Conservation (phyloP, 805 yeast species). For the Yarrowia sp. region DNA sequence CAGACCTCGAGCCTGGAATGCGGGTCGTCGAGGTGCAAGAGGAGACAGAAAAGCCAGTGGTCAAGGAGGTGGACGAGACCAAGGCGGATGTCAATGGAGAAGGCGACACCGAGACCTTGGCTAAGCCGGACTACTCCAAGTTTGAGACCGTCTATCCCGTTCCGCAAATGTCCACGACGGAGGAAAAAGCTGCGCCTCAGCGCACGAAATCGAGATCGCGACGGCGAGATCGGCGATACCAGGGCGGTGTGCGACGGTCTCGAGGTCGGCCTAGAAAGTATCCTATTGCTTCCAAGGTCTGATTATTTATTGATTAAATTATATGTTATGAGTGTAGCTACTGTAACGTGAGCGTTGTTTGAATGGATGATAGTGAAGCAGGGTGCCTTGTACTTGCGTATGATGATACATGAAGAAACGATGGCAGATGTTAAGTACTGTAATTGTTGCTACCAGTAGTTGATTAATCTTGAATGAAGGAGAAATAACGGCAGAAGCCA, state of each 20-base stretch:
- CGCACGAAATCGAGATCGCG: background rate
- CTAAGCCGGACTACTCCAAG: background rate
- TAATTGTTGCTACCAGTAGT: too few relatives aligned
- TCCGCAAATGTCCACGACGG: background rate
- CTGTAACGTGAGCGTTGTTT: too few relatives aligned
- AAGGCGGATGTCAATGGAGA: background rate
- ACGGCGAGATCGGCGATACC: background rate
- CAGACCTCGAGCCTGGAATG: slow-evolving; percentile 12
- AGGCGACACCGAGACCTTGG: background rate
- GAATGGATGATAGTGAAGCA: too few relatives aligned
- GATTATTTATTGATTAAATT: slow-evolving; percentile 1
- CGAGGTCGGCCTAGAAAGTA: background rate
- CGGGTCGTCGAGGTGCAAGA: background rate
- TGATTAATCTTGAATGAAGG: too few relatives aligned
- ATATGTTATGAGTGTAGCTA: background rate
- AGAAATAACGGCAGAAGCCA: too few relatives aligned
- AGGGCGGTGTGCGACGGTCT: background rate
- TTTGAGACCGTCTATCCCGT: background rate
- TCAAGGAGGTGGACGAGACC: background rate
- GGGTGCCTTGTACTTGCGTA: too few relatives aligned
- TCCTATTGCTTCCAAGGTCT: background rate
- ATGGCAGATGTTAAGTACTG: too few relatives aligned
- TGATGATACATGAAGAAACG: background rate
- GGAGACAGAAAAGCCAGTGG: background rate
- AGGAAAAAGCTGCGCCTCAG: background rate